These are phyloP conservation scores for Trichoderma hamatum DNA, from an alignment of 2,329 filamentous ascomycete genomes.

Conservation along the genomic window DNA sequence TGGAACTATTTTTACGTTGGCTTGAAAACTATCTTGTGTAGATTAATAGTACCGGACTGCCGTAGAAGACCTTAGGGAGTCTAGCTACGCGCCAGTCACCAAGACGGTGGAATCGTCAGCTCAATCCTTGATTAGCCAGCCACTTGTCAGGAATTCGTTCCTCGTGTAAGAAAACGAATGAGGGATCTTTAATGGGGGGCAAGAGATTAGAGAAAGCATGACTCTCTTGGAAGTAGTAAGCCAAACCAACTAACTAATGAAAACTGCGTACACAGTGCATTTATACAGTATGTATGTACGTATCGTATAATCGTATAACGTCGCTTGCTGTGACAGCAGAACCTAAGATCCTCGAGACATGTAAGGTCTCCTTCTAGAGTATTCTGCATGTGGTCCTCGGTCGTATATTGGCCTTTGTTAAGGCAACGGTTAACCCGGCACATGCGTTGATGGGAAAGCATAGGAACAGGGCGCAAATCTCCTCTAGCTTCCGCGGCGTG, in stretches of 20 bases:
- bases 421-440: too few species aligned
- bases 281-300: neutral
- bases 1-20: neutral
- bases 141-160: too few species aligned
- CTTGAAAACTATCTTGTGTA: too few species aligned
- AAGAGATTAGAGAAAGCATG: neutral
- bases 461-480: neutral
- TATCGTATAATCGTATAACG: neutral
- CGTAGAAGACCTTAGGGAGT: neutral
- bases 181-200: too few species aligned
- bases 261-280: neutral
- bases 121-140: neutral
- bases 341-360: too few species aligned
- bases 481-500: too few species aligned
- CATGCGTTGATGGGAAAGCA: neutral
- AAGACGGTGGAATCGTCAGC: neutral
- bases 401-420: too few species aligned
- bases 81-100: too few species aligned
- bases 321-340: neutral
- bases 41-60: neutral
- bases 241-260: neutral
- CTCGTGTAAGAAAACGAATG: too few species aligned
- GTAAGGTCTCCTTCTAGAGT: too few species aligned
- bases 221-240: neutral
- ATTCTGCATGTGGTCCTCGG: too few species aligned